These are phyloP conservation scores for Fusarium pseudonygamai DNA, from an alignment of 2,329 filamentous ascomycete genomes.

Conservation along the genomic window DNA sequence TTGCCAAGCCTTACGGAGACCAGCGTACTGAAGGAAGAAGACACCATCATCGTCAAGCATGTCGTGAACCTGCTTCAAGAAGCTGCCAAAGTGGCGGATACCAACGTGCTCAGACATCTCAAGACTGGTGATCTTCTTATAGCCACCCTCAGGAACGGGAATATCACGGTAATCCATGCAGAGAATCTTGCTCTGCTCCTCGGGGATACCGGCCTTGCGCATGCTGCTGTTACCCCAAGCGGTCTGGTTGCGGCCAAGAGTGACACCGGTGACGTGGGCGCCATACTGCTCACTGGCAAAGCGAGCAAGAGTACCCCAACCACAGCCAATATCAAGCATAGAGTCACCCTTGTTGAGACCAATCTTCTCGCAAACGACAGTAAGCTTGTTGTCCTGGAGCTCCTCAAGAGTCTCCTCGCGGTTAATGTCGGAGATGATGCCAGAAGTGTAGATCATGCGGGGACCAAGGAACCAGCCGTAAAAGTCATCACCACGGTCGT, in stretches of 20 bases:
- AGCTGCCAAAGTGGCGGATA: constrained; percentile 83
- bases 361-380: constrained; percentile 96
- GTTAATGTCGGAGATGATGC: constrained; percentile 88
- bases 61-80: constrained; percentile 87
- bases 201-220: constrained; percentile 80
- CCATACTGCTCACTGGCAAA: constrained; percentile 95
- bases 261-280: constrained; percentile 86
- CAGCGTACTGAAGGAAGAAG: constrained; percentile 96
- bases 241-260: constrained; percentile 94
- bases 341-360: constrained; percentile 81
- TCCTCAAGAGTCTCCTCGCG: constrained; percentile 92
- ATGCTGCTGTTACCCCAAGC: constrained; percentile 95
- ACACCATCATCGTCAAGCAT: constrained; percentile 97
- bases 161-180: constrained; percentile 99
- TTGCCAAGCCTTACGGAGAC: constrained; percentile 94
- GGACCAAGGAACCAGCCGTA: constrained; percentile 98
- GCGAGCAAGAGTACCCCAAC: constrained; percentile 95
- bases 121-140: constrained; percentile 95
- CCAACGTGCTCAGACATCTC: constrained; percentile 99
- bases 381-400: constrained; percentile 97
- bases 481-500: constrained; percentile 97
- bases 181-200: constrained; percentile 89
- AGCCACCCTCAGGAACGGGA: constrained; percentile 73
- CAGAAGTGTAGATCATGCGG: constrained; percentile 98
- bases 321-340: constrained; percentile 94